Percentiles rank a stretch among this genome's conserved stretches.
phyloP scores from a whole-genome alignment of 495 filamentous ascomycete genomes.

The Daldinia grandis region DNA sequence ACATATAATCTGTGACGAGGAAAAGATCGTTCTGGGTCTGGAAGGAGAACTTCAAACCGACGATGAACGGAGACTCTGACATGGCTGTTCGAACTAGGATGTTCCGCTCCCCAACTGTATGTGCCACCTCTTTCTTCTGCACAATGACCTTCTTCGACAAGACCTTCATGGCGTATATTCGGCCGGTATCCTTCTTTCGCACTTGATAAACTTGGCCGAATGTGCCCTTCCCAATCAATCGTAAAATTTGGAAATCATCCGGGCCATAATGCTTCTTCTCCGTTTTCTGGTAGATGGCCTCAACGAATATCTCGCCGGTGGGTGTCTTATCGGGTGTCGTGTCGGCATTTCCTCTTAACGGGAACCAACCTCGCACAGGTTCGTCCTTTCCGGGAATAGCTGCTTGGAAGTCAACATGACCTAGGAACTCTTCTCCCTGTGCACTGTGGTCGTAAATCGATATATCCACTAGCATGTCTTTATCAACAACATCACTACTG shows the following conservation, averaged over 20 bases:
- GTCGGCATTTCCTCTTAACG: constrained; percentile 70
- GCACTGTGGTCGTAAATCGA: constrained; percentile 88
- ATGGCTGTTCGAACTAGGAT: constrained; percentile 96
- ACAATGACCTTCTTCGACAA: constrained; percentile 99
- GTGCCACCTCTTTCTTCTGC: constrained; percentile 98
- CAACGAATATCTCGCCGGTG: constrained; percentile 89
- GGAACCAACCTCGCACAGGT: constrained; percentile 84
- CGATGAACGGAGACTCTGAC: constrained; percentile 96
- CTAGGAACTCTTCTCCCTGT: constrained; percentile 87
- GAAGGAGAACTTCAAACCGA: constrained; percentile 98
- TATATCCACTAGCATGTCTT: constrained; percentile 89
- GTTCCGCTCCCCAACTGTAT: constrained; percentile 96
- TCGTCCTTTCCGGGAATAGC: constrained; percentile 70
- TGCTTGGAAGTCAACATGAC: constrained; percentile 82
- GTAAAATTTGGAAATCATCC: constrained; percentile 95
- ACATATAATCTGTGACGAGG: constrained; percentile 99
- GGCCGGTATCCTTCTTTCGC: constrained; percentile 94
- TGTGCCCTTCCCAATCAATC: constrained; percentile 96
- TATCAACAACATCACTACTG: constrained; percentile 88
- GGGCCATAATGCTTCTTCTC: constrained; percentile 94
- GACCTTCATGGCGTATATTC: constrained; percentile 99
- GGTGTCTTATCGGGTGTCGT: constrained; percentile 64
- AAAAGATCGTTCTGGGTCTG: constrained; percentile 97
- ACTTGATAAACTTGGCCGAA: constrained; percentile 99
- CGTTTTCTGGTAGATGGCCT: constrained; percentile 85